Evolutionary conservation across 257 asterid genomes (phyloP), one percentile per base, ranked within the genome.

Genomic region (Mitragyna speciosa): DNA sequence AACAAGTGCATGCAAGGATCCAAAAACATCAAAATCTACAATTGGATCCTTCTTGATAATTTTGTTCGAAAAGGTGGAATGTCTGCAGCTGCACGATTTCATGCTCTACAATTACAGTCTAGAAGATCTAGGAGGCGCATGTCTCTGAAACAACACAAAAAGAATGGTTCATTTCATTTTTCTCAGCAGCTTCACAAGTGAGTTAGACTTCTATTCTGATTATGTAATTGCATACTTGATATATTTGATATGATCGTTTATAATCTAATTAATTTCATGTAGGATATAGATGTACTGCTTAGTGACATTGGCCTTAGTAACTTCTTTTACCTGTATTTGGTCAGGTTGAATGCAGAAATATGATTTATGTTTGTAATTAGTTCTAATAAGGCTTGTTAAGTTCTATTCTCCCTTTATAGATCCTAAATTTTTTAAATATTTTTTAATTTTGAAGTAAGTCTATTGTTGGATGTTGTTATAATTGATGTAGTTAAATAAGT

Each of bases 21-120:
- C 51, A 91, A 84, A 82, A 89, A 83, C 83, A 83, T 90, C 82
- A 90, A 89, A 84, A 90, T 90, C 61, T 97, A 93, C 84, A 82
- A 88, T 64, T 85, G 89, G n/a, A 92, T 95, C 69, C 98, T 93
- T 82, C 98, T 95, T 17, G 98, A 95, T 85, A 95, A 87, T 88
- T 85, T 54, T 87, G 94, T 93, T 74, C 88, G 49, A 39, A 91
- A 88, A 84, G 81, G 85, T 78, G 81, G 85, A 79, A 70, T 74
- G 61, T 82, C 86, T 45, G 73, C 72, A 73, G 33, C 77, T 70
- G 77, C 87, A 61, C 80, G 79, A 82, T 28, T 33, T 47, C 87
- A 77, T 61, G 81, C 88, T 70, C 84, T 84, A 75, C 87, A 78
- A 72, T 78, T 82, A 14, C 88, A 82, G 73, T 88, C 97, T 52